Evolutionary conservation across 1,284 basidiomycete species (phyloP).

Genomic region (Microbotryomycetes sp.): DNA sequence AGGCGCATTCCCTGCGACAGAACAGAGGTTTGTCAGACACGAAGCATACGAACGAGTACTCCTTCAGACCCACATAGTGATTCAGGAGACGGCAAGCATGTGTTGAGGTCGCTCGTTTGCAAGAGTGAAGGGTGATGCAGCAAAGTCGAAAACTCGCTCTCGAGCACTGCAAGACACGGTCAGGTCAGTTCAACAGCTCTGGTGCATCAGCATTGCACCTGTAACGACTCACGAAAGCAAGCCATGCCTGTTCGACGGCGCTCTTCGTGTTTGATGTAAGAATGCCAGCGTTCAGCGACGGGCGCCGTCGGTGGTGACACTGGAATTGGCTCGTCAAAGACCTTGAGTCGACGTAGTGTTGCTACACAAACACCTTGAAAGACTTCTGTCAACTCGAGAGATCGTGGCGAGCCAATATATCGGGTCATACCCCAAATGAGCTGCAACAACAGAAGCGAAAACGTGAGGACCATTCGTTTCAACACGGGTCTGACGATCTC

Average conservation of each 20-base stretch:
- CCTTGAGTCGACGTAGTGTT: neutral
- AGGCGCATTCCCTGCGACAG: conserved; percentile 3
- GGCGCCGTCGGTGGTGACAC: neutral
- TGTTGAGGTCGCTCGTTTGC: neutral
- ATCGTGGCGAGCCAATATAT: conserved; percentile 6
- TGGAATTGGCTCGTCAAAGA: neutral
- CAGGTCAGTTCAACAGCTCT: neutral
- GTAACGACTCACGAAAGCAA: conserved; percentile 3
- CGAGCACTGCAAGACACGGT: neutral
- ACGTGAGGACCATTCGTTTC: too few relatives aligned
- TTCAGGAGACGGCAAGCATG: conserved; percentile 4
- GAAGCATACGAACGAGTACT: neutral
- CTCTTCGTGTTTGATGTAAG: conserved; percentile 12
- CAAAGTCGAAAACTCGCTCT: conserved; percentile 6
- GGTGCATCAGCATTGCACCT: neutral
- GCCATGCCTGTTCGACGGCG: conserved; percentile 7
- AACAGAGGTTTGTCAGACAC: neutral
- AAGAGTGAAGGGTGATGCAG: conserved; percentile 5
- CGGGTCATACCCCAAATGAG: neutral
- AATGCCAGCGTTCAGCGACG: conserved; percentile 1
- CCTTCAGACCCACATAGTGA: neutral
- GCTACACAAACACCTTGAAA: neutral
- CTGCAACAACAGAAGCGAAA: too few relatives aligned
- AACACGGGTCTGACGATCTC: neutral
- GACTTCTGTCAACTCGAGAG: conserved; percentile 6